These are phyloP conservation scores for Rhizopogon salebrosus DNA, from an alignment of 768 basidiomycete species.

Conservation along the genomic window DNA sequence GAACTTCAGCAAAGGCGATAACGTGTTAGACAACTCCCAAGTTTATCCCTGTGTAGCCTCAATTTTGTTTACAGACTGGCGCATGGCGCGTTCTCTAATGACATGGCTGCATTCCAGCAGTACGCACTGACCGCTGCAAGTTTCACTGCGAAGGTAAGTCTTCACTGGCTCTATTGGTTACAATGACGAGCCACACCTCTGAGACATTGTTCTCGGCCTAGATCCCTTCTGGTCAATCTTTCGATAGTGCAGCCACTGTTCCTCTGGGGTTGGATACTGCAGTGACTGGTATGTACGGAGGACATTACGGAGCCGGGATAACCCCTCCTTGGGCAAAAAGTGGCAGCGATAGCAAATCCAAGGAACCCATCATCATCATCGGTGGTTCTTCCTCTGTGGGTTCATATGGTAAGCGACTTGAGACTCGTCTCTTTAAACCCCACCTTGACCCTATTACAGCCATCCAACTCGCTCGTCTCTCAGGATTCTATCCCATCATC, in stretches of 20 bases:
- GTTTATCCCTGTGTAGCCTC: constrained; percentile 11
- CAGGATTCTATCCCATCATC: constrained; percentile 40
- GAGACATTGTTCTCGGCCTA: constrained; percentile 11
- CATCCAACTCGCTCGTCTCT: constrained; percentile 35
- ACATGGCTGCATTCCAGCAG: constrained; percentile 35
- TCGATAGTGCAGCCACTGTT: constrained; percentile 42
- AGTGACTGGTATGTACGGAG: constrained; percentile 40
- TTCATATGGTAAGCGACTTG: constrained; percentile 32
- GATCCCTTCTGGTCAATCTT: constrained; percentile 40
- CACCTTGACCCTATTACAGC: constrained; percentile 14
- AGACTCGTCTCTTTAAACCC: constrained; percentile 1
- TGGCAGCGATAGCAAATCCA: constrained; percentile 34
- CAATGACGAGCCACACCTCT: neutral
- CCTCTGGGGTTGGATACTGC: constrained; percentile 44
- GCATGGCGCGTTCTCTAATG: constrained; percentile 23
- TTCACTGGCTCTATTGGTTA: neutral
- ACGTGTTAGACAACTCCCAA: constrained; percentile 25
- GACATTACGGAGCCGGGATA: constrained; percentile 34
- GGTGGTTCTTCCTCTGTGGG: constrained; percentile 47
- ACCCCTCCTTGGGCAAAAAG: constrained; percentile 29
- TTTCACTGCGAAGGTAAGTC: constrained; percentile 32
- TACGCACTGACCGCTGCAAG: constrained; percentile 29
- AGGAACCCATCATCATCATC: constrained; percentile 39
- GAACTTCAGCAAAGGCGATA: constrained; percentile 32
- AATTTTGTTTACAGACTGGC: constrained; percentile 24